A percentile compares a stretch with the other conserved stretches of the same genome.
phyloP scores from a whole-genome alignment of 495 filamentous ascomycete species.

The Apiosordaria backusii region DNA sequence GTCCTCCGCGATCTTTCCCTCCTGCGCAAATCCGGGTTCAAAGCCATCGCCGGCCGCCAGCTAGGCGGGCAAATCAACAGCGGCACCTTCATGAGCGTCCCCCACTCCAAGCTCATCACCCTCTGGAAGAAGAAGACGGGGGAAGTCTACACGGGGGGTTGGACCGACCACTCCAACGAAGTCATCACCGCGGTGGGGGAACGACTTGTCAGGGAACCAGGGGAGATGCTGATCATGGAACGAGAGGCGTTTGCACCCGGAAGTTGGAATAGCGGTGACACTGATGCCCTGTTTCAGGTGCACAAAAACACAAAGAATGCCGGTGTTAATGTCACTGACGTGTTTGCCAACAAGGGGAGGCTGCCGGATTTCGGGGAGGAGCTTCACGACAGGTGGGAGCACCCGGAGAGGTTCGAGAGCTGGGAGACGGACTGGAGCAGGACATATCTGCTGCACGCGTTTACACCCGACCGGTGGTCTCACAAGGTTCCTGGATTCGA shows the following conservation, averaged over 20 bases:
- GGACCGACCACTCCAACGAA: conserved; percentile 22
- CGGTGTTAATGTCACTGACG: conserved; percentile 10
- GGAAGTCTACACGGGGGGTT: conserved; percentile 20
- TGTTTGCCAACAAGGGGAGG: conserved; percentile 4
- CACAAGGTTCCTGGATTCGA: conserved; percentile 17
- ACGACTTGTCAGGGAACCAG: conserved; percentile 8
- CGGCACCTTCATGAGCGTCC: conserved; percentile 18
- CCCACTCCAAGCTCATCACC: conserved; percentile 1
- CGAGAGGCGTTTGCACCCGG: conserved; percentile 22
- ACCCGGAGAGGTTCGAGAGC: conserved; percentile 10
- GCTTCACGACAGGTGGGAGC: conserved; percentile 11
- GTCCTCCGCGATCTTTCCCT: conserved; percentile 14
- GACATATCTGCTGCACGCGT: conserved; percentile 24
- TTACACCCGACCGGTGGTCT: conserved; percentile 12
- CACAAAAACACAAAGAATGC: conserved; percentile 28
- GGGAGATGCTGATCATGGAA: conserved; percentile 27
- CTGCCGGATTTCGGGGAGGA: conserved; percentile 14
- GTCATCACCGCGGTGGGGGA: conserved; percentile 15
- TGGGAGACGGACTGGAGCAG: conserved; percentile 21
- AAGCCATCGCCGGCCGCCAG: conserved; percentile 15
- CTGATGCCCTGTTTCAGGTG: conserved; percentile 31
- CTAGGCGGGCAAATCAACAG: conserved; percentile 18
- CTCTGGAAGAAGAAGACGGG: conserved; percentile 18
- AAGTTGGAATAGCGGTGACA: conserved; percentile 18
- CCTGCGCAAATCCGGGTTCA: conserved; percentile 19